phyloP scores from a whole-genome alignment of 306 rosid genomes.

The Pterocarpus macrocarpus region DNA sequence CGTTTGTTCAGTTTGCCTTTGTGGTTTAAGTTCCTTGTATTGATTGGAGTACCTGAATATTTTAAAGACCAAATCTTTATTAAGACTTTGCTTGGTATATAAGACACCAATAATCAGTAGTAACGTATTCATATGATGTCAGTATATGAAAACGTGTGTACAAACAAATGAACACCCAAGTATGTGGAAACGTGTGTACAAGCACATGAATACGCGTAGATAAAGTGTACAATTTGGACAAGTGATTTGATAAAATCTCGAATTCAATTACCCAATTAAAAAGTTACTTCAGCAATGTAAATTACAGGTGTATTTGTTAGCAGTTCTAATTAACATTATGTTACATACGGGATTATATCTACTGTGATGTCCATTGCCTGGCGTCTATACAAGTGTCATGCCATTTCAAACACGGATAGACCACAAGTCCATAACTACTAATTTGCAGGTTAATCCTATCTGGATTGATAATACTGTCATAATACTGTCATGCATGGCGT shows the following conservation, averaged over 20 bases:
- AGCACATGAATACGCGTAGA: neutral
- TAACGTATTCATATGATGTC: slow-evolving; percentile 16
- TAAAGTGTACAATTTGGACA: slow-evolving; percentile 40
- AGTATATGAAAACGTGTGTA: slow-evolving; percentile 19
- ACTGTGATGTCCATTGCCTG: neutral
- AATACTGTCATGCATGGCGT: no score
- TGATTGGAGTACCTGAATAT: neutral
- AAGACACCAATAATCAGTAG: neutral
- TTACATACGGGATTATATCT: neutral
- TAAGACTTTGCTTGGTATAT: neutral
- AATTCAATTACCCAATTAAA: neutral
- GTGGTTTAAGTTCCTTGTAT: neutral
- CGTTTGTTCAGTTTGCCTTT: neutral
- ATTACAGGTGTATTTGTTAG: neutral
- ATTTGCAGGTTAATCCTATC: neutral
- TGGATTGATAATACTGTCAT: no score
- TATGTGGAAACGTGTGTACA: slow-evolving; percentile 10
- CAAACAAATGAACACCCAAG: neutral
- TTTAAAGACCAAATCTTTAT: neutral
- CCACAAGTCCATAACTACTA: neutral
- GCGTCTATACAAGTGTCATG: neutral
- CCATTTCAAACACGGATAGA: neutral
- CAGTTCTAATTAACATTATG: neutral
- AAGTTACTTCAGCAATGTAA: slow-evolving; percentile 8
- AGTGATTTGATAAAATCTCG: neutral